Conservation (phyloP, 2,329 filamentous ascomycete species). For the Neophaeococcomyces mojaviensis region DNA sequence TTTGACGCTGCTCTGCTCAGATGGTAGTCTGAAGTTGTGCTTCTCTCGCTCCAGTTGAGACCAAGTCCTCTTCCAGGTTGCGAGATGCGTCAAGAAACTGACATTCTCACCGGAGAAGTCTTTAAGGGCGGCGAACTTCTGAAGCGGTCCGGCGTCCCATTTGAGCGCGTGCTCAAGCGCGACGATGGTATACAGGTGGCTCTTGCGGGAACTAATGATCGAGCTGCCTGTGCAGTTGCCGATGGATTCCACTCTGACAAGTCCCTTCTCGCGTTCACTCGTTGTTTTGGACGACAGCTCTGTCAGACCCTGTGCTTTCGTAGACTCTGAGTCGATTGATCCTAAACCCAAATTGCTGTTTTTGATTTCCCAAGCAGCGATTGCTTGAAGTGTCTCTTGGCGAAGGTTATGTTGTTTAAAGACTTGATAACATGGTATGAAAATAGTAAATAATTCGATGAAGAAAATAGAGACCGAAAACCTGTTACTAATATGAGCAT, state of each 20-base stretch:
- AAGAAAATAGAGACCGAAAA: constrained; percentile 50
- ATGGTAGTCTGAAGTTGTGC: constrained; percentile 2
- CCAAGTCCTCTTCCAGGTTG: constrained; percentile 44
- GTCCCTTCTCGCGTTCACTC: constrained; percentile 1
- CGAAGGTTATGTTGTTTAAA: background rate
- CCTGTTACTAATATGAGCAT: constrained; percentile 9
- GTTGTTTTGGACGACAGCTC: background rate
- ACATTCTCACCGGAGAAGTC: constrained; percentile 64
- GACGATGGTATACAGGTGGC: constrained; percentile 32
- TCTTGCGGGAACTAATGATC: constrained; percentile 15
- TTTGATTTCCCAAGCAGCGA: constrained; percentile 6
- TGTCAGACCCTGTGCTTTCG: background rate
- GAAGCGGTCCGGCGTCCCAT: constrained; percentile 49
- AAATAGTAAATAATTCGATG: constrained; percentile 53
- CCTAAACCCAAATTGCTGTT: background rate
- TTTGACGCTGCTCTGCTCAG: constrained; percentile 14
- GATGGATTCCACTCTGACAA: constrained; percentile 1
- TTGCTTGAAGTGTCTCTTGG: constrained; percentile 3
- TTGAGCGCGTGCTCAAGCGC: constrained; percentile 52
- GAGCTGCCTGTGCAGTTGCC: constrained; percentile 6
- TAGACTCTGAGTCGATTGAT: background rate
- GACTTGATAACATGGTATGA: constrained; percentile 45
- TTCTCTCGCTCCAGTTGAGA: constrained; percentile 7
- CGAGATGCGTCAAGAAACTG: constrained; percentile 52
- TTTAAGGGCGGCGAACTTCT: constrained; percentile 53